Evolutionary conservation across 345 rosid genomes (phyloP), one percentile per base, ranked within the genome.

Genomic region (Populus ilicifolia): DNA sequence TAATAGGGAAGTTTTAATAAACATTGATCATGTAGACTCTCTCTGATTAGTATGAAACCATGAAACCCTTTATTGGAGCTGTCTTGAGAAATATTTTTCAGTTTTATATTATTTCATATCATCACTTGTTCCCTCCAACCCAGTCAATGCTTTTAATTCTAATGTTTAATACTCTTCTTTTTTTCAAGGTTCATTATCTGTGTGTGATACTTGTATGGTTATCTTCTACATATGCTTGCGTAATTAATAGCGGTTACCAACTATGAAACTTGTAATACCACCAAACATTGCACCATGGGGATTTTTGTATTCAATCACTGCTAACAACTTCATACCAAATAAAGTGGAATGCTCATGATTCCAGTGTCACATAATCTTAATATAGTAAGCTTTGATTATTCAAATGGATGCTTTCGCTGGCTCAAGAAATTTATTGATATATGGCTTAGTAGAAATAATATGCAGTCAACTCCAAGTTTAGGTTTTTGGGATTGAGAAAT

Each of bases 401-500:
- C 6, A 7, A 11, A 29, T 4, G 30, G 54, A 43, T 44, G 61
- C 30, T 35, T 23, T 65, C 4, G 36, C 25, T 16, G 8, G 18
- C 67, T 25, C 27, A 36, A 52, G 35, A n/a, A 30, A 46, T 68
- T 76, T 54, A 23, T 68, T 23, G 35, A 76, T 52, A 44, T 33
- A 33, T 68, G 39, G 39, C 14, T 3, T 6, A 67, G 16, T 35
- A 13, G 54, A 38, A 56, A 69, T 36, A 75, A 20, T 52, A 20
- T 36, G 27, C 43, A n/a, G 6, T 36, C 23, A 23, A 50, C 16
- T 36, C 59, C 20, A 39, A 54, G 29, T 76, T 16, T 29, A 35
- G 36, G 52, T 29, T 17, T 74, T n/a, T 64, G 77, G 18, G 30
- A 29, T 75, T 65, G 71, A 66, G 77, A 64, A 52, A 46, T 59